A percentile compares a stretch with the other conserved stretches of the same genome.
Evolutionary conservation across 805 yeast species (phyloP).

Genomic region (Metschnikowia shivogae): DNA sequence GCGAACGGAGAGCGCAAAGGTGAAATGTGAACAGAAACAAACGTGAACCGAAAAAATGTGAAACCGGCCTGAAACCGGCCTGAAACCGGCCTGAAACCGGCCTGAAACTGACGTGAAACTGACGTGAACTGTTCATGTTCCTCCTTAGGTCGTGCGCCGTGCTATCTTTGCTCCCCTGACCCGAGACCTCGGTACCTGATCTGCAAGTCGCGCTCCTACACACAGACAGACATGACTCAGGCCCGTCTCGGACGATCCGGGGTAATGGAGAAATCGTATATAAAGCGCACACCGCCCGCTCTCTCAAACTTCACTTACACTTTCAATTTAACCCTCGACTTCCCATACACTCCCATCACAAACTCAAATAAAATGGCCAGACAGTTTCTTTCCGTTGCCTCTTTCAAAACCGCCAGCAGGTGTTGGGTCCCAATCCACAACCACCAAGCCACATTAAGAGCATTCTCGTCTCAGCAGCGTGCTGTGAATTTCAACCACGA

Average conservation of each 20-base stretch:
- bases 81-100: too few species aligned
- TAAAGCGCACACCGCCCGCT: background rate
- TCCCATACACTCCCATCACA: background rate
- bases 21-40: too few species aligned
- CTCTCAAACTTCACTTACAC: background rate
- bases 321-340: too few species aligned
- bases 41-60: too few species aligned
- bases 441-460: slow-evolving; percentile 19
- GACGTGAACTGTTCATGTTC: too few species aligned
- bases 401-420: slow-evolving; percentile 40
- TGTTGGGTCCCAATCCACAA: slow-evolving; percentile 32
- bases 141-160: too few species aligned
- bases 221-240: background rate
- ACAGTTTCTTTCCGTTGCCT: slow-evolving; percentile 30
- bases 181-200: slow-evolving; percentile 1
- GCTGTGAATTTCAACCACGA: slow-evolving; percentile 32
- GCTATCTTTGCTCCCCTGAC: background rate
- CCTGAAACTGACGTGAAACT: too few species aligned
- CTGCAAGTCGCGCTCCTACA: slow-evolving; percentile 1
- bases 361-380: slow-evolving; percentile 18
- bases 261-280: slow-evolving; percentile 10
- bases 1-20: too few species aligned
- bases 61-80: too few species aligned
- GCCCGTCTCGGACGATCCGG: slow-evolving; percentile 17
- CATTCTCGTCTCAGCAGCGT: slow-evolving; percentile 35